Evolutionary conservation across 768 basidiomycete species (phyloP).

Genomic region (Auriscalpium orientale): DNA sequence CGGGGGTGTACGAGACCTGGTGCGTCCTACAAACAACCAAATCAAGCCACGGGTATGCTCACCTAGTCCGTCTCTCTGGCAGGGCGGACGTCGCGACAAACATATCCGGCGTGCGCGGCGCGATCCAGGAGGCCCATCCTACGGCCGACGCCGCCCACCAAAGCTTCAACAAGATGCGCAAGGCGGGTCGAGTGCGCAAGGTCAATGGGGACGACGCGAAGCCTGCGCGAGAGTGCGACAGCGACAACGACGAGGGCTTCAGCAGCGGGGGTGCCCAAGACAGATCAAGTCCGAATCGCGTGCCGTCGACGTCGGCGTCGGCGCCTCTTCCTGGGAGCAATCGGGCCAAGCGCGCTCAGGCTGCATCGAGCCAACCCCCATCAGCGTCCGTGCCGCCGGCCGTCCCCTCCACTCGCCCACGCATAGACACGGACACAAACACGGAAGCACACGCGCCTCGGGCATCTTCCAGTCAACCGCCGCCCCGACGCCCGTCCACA

Average conservation of each 20-base stretch:
- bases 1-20: slow-evolving; percentile 20
- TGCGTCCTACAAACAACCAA: slow-evolving; percentile 1
- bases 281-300: background rate
- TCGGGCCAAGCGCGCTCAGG: too few relatives aligned
- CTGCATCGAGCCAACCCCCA: too few relatives aligned
- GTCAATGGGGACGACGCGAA: background rate
- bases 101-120: background rate
- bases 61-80: too few relatives aligned
- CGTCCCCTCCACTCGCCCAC: too few relatives aligned
- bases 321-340: too few relatives aligned
- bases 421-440: too few relatives aligned
- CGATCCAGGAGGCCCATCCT: background rate
- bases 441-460: too few relatives aligned
- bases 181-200: background rate
- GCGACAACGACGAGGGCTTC: background rate
- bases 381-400: too few relatives aligned
- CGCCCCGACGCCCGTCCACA: too few relatives aligned
- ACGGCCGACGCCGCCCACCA: background rate
- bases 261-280: background rate
- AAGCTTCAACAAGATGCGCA: background rate
- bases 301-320: too few relatives aligned
- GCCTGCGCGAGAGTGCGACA: background rate
- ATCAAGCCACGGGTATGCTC: too few relatives aligned
- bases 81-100: background rate
- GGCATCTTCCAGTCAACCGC: too few relatives aligned